Conservation (phyloP, 495 filamentous ascomycete species). For the Hypoxylon crocopeplum region DNA sequence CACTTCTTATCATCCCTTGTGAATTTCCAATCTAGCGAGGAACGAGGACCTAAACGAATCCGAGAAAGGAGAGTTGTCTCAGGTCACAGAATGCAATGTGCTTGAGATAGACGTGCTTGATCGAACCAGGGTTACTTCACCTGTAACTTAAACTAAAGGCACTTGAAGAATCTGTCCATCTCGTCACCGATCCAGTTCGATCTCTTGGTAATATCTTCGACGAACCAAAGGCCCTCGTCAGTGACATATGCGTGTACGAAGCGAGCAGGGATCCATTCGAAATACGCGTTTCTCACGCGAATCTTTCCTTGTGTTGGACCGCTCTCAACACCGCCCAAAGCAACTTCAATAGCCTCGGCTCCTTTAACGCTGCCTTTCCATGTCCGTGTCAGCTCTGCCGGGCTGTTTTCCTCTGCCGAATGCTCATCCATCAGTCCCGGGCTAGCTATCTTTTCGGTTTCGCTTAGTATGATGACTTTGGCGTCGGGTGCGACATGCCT, state of each 20-base stretch:
- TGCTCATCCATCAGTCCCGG: constrained; percentile 43
- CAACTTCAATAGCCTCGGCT: constrained; percentile 22
- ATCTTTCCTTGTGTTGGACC: constrained; percentile 1
- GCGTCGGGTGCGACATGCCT: constrained; percentile 49
- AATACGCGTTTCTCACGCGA: constrained; percentile 64
- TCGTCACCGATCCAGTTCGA: constrained; percentile 40
- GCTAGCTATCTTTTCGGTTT: constrained; percentile 65
- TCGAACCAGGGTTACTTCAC: too few species aligned
- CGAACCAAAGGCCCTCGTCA: constrained; percentile 53
- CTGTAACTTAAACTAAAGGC: constrained; percentile 31
- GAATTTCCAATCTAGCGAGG: too few species aligned
- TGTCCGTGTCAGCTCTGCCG: constrained; percentile 50
- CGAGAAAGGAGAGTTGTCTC: too few species aligned
- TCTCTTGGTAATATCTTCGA: constrained; percentile 38
- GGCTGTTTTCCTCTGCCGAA: constrained; percentile 57
- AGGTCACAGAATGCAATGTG: too few species aligned
- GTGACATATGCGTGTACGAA: constrained; percentile 64
- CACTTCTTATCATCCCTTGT: too few species aligned
- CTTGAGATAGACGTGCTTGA: too few species aligned
- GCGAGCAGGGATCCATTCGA: constrained; percentile 67
- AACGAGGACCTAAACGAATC: too few species aligned
- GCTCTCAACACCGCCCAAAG: neutral
- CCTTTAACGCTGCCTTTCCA: constrained; percentile 50
- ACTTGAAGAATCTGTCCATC: constrained; percentile 41
- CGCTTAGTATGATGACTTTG: constrained; percentile 62